Evolutionary conservation across 2,329 filamentous ascomycete genomes (phyloP), one percentile per base, ranked within the genome.

Genomic region (Ascochyta viciae-villosae): DNA sequence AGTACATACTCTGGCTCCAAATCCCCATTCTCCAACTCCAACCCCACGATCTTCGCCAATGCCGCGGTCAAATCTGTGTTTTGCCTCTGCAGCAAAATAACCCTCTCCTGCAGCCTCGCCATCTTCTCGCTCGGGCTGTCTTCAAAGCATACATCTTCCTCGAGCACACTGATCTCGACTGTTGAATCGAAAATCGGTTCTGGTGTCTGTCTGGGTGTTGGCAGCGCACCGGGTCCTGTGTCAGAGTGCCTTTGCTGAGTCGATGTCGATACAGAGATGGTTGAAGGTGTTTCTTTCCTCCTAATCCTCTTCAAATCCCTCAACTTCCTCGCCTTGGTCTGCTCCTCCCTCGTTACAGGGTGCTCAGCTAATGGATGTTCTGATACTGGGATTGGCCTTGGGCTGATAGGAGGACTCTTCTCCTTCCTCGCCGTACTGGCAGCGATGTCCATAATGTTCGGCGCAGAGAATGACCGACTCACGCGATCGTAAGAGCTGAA

Each of bases 31-130:
- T 67, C 61, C 16, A 61, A 12, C 37, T 70, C 58, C 22, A 72
- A 39, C 3, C 68, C 70, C 22, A 69, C 58, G 23, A 71, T 64
- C 58, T 61, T 66, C 19, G 64, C 68, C 39, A 72, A 38, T 12
- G 65, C 67, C 24, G 67, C 65, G 2, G 63, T 64, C 4, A 73
- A 57, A 44, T 69, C 59, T 6, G 50, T 62, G 26, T 71, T 73
- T 55, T 70, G 66, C 39, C 60, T 47, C 58, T 68, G 67, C 23
- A 73, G 49, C 27, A 50, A 23, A 12, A 63, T 45, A 6, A 68
- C 58, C 27, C 48, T 56, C 26, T 68, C 55, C 51, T 70, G 57
- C 27, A 71, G 49, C 6, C 42, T 52, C n/a, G 33, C 42, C 48
- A 66, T 61, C 45, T 64, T 63, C n/a, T 56, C 47, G 10, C 22